Evolutionary conservation across 2,329 filamentous ascomycete genomes (phyloP), one percentile per base, ranked within the genome.

Genomic region (Myriangium duriaei): DNA sequence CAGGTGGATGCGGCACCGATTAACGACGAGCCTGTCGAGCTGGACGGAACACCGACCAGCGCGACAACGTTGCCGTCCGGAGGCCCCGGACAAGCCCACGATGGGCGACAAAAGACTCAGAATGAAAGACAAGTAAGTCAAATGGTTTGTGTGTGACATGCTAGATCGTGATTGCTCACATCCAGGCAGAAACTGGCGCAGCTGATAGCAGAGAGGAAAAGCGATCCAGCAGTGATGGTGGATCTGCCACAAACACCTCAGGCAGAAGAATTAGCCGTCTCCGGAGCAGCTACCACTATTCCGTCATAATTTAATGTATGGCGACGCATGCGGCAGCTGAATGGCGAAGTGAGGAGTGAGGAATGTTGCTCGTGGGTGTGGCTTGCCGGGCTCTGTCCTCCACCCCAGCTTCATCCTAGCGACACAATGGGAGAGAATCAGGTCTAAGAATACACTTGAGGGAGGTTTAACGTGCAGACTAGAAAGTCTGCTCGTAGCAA

Each of bases 161-260:
- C n/a, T n/a, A n/a, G n/a, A n/a, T n/a, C n/a, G n/a, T 31, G 15
- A 7, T 32, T 9, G 21, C 36, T 14, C 11, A 15, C 24, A 29
- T 17, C 7, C 29, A n/a, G 6, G 29, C 39, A 64, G 61, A 59
- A 58, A 44, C 51, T 62, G 19, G 55, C 54, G 2, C 50, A 54
- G 4, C 52, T 64, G 11, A 52, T 63, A 1, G 48, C 54, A 0
- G 49, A 51, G 7, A 51, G 62, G 3, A 55, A 57, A 15, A 53
- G 53, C 30, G 61, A 67, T 41, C 60, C 63, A 0, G 57, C 62
- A 14, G 63, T 68, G 2, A 52, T 68, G 30, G 61, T 65, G 4
- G 60, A 67, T 47, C 49, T 67, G 10, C 63, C 64, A 1, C 46
- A 54, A 28, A 58, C 56, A 10, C 63, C 64, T 16, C 59, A 56